Percentiles rank a stretch among this genome's conserved stretches.
phyloP scores from a whole-genome alignment of 805 yeast species.

The Candida loeiensis region DNA sequence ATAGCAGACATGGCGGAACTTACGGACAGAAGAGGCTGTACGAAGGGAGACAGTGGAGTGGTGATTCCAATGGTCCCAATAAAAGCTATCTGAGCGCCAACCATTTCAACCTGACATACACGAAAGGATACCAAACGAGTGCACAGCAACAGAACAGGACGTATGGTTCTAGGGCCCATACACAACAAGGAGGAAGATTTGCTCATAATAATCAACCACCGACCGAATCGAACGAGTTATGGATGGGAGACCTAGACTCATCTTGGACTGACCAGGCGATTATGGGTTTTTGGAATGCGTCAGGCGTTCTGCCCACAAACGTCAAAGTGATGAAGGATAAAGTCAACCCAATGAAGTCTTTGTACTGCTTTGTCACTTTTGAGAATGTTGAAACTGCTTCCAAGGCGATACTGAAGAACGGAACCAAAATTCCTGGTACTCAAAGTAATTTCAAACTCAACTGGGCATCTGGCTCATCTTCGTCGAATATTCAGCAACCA shows the following conservation, averaged over 20 bases:
- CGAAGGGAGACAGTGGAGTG: background rate
- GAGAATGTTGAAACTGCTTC: constrained; percentile 56
- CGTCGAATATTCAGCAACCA: background rate
- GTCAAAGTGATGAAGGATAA: constrained; percentile 74
- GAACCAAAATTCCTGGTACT: constrained; percentile 65
- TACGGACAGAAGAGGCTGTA: constrained; percentile 1
- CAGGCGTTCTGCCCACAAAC: constrained; percentile 57
- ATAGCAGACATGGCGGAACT: too few species aligned
- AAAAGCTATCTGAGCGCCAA: background rate
- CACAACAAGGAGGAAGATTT: background rate
- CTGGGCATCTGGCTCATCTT: constrained; percentile 66
- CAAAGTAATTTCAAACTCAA: constrained; percentile 63
- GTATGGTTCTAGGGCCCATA: background rate
- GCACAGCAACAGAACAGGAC: background rate
- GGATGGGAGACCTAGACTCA: constrained; percentile 93
- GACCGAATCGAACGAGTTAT: constrained; percentile 34
- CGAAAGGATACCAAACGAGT: background rate
- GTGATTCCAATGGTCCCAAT: background rate
- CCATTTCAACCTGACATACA: constrained; percentile 1
- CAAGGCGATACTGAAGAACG: constrained; percentile 64
- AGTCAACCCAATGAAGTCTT: constrained; percentile 37
- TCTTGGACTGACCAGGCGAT: constrained; percentile 74
- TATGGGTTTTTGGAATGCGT: constrained; percentile 61
- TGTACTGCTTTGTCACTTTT: constrained; percentile 80
- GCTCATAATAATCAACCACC: constrained; percentile 1